Percentiles rank a stretch among this genome's conserved stretches.
phyloP scores from a whole-genome alignment of 495 filamentous ascomycete species.

The Hypoxylon lienhwacheense region DNA sequence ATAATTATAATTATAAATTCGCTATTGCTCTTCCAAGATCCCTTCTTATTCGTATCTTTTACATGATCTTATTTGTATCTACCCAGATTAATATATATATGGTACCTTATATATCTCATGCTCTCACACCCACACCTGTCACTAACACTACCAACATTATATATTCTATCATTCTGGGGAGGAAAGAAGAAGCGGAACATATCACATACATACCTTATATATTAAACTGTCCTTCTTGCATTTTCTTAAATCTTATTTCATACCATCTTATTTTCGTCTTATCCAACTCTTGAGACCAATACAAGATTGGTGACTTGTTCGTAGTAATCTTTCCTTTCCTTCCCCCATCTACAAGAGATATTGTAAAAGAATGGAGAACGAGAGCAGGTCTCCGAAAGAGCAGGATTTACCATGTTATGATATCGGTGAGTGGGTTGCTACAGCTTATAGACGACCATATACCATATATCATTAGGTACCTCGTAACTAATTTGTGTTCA shows the following conservation, averaged over 20 bases:
- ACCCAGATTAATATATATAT: conserved; percentile 15
- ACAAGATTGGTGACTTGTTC: neutral
- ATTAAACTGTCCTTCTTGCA: no score
- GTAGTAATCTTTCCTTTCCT: neutral
- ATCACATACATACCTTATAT: no score
- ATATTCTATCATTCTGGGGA: neutral
- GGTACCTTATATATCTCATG: neutral
- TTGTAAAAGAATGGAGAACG: conserved; percentile 30
- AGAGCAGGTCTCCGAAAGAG: conserved; percentile 10
- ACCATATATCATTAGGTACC: no score
- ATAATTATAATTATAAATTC: no score
- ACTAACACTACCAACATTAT: neutral
- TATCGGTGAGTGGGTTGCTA: conserved; percentile 28
- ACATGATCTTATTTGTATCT: no score
- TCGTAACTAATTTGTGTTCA: conserved; percentile 28
- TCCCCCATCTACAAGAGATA: conserved; percentile 3
- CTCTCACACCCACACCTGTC: neutral
- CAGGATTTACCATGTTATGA: conserved; percentile 30
- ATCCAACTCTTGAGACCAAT: neutral
- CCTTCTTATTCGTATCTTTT: conserved; percentile 5
- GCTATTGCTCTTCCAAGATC: neutral
- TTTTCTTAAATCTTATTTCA: no score
- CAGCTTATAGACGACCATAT: neutral
- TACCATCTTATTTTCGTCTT: neutral
- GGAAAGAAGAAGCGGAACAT: no score